These are phyloP conservation scores for Alternaria infectoria DNA, from an alignment of 2,329 filamentous ascomycete genomes.

Conservation along the genomic window DNA sequence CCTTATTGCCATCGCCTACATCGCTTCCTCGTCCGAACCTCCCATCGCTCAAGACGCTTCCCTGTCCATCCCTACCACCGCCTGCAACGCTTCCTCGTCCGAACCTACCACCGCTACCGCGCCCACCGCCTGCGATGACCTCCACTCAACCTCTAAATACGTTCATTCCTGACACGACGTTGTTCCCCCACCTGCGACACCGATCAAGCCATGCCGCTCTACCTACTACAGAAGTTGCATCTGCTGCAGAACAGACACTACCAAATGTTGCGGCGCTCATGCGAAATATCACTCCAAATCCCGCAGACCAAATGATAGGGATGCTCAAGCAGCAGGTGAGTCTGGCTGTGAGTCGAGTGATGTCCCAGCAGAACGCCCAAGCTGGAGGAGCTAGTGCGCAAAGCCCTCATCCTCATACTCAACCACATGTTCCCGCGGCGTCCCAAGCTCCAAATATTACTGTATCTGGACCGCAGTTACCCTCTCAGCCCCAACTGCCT, in stretches of 20 bases:
- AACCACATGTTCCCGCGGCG: neutral
- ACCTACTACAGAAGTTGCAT: neutral
- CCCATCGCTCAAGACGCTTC: neutral
- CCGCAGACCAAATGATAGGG: constrained; percentile 11
- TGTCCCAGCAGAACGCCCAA: neutral
- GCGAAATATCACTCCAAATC: constrained; percentile 10
- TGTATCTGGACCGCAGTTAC: neutral
- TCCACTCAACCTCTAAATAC: neutral
- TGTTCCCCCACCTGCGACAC: neutral
- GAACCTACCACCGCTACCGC: neutral
- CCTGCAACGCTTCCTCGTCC: neutral
- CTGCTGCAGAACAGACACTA: neutral
- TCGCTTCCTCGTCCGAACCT: neutral
- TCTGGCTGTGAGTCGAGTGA: neutral
- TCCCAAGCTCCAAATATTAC: neutral
- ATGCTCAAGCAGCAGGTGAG: constrained; percentile 8
- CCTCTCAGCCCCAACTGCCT: neutral
- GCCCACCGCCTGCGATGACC: neutral
- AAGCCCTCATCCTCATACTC: neutral
- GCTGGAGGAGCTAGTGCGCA: neutral
- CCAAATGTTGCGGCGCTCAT: constrained; percentile 15
- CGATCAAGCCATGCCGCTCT: neutral
- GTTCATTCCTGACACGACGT: neutral
- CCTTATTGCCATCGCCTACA: neutral
- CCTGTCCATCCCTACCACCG: neutral